phyloP scores from a whole-genome alignment of 495 filamentous ascomycete genomes.

The Thozetella sp. region DNA sequence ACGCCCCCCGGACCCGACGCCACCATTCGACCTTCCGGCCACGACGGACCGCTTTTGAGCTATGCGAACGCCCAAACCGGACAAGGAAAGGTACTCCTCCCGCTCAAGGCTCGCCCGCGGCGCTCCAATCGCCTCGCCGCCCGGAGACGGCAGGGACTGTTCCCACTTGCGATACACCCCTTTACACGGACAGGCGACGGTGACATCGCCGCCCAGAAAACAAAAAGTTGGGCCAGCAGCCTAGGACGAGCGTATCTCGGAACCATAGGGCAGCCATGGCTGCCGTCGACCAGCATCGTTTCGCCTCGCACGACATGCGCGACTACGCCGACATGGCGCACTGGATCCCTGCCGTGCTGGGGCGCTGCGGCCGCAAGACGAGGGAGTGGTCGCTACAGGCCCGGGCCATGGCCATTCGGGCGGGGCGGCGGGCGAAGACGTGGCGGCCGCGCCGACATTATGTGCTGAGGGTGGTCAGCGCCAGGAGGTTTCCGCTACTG shows the following conservation, averaged over 20 bases:
- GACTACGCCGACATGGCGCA: neutral
- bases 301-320: neutral
- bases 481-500: neutral
- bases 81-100: too few species aligned
- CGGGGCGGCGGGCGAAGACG: neutral
- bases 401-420: too few species aligned
- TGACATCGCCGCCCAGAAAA: too few species aligned
- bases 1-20: neutral
- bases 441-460: neutral
- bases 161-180: too few species aligned
- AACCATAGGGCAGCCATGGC: neutral
- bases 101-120: neutral
- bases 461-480: neutral
- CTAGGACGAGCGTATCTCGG: neutral
- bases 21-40: neutral
- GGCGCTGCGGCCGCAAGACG: neutral
- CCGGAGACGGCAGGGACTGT: too few species aligned
- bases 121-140: neutral
- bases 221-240: too few species aligned
- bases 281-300: neutral
- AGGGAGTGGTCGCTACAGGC: neutral
- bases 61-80: neutral
- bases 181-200: too few species aligned
- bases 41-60: neutral
- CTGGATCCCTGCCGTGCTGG: neutral